Base-by-base conservation (phyloP, 169 alveolate species). In the Theileria equi region DNA sequence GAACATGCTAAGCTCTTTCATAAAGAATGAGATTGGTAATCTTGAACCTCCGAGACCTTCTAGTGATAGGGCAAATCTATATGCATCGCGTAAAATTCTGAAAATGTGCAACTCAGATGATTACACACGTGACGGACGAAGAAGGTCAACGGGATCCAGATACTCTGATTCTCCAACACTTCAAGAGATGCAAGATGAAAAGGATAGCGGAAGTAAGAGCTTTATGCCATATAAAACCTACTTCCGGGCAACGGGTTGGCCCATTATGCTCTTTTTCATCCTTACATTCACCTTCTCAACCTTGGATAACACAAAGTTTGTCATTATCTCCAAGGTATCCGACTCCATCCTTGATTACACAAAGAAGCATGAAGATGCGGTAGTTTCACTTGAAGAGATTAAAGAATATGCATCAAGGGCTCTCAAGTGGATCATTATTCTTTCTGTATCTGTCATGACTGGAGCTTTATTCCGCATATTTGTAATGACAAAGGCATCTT, bases 291-390 rank as follows among this genome's bases (percentile, higher is more conserved):
- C 17, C 23, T 44, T 11, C 11, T 31, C 67, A 38, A 26, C 40
- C 4, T 55, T 57, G 6, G 67, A 57, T 29, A 57, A 43, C 21
- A 40, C 31, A 3, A 57, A 41, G 19, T 57, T 28, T 19, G 10
- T 57, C 19, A 31, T 57, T n/a, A 52, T 55, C 68, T 57, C 67
- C 19, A 57, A 5, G 49, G 38, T 57, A 26, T 57, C 67, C 17
- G 32, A 57, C 53, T 57, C 28, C 31, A 41, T 57, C 32, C 34
- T 36, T 40, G 67, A 57, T 2, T 43, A 50, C 8, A 26, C 34
- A 5, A 50, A 50, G 31, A 23, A 57, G 60, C 31, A 10, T 35
- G 21, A 53, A 2, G 28, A 28, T 28, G 63, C 35, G 47, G 21
- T 47, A 52, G 23, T 17, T 13, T 41, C 26, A 65, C 53, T 26